A percentile compares a stretch with the other conserved stretches of the same genome.
These are phyloP conservation scores for Schizophyllum amplum DNA, from an alignment of 1,284 basidiomycete species.

Conservation along the genomic window DNA sequence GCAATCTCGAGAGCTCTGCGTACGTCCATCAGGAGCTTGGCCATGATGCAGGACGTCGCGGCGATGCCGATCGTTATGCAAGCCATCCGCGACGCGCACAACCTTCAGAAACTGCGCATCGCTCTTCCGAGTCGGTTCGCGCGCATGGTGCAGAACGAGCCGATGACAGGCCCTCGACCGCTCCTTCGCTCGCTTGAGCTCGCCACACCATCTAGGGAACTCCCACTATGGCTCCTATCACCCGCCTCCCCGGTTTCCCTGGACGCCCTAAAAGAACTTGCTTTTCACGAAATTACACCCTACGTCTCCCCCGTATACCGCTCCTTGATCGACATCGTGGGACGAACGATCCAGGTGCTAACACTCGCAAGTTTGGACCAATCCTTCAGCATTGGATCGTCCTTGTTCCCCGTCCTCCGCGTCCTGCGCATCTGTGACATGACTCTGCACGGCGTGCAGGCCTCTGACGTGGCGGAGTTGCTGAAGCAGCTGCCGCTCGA, in stretches of 20 bases:
- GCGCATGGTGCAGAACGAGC: too few species aligned
- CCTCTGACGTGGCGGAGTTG: background rate
- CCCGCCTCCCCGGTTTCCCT: too few species aligned
- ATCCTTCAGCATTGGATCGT: background rate
- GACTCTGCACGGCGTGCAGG: background rate
- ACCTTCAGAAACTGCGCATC: background rate
- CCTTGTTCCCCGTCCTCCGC: background rate
- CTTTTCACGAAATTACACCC: background rate
- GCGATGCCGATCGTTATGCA: background rate
- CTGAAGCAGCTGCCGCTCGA: background rate
- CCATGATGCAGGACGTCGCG: background rate
- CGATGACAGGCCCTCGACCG: too few species aligned
- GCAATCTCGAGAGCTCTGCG: background rate
- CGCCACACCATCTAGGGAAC: too few species aligned
- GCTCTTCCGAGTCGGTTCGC: background rate
- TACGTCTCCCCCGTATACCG: background rate
- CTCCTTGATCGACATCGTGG: background rate
- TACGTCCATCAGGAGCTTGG: background rate
- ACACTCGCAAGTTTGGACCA: background rate
- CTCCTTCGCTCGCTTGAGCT: too few species aligned
- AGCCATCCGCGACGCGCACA: background rate
- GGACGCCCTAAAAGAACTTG: too few species aligned
- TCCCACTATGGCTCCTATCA: too few species aligned
- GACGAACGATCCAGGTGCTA: background rate
- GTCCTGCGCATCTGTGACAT: background rate